phyloP scores from a whole-genome alignment of 345 rosid species.

The Toxicodendron radicans region DNA sequence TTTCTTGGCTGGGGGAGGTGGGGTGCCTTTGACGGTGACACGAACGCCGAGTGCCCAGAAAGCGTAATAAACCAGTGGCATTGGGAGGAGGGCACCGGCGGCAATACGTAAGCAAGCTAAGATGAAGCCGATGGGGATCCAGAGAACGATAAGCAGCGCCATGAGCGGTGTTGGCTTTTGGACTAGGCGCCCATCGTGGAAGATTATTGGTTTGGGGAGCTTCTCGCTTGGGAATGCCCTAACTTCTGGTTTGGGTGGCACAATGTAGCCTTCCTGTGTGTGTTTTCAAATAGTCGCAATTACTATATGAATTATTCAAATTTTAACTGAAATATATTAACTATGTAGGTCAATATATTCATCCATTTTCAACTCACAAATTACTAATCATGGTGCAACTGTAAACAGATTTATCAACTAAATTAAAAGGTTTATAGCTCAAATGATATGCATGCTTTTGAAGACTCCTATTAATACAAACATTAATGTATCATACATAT shows the following conservation, averaged over 20 bases:
- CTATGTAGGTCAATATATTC: too few species aligned
- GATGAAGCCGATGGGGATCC: constrained; percentile 75
- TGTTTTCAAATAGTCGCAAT: not conserved
- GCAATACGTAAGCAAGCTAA: constrained; percentile 56
- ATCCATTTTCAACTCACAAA: too few species aligned
- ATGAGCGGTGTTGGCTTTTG: constrained; percentile 64
- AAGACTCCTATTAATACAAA: too few species aligned
- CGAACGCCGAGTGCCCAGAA: constrained; percentile 66
- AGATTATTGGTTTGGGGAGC: constrained; percentile 62
- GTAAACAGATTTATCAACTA: too few species aligned
- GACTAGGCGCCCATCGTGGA: constrained; percentile 85
- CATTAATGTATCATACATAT: too few species aligned
- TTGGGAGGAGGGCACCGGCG: constrained; percentile 65
- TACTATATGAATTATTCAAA: too few species aligned
- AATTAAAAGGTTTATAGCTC: too few species aligned
- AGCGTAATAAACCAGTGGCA: constrained; percentile 57
- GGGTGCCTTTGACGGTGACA: constrained; percentile 60
- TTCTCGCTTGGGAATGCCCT: constrained; percentile 34
- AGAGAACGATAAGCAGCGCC: constrained; percentile 55
- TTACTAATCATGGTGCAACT: too few species aligned
- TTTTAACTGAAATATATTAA: too few species aligned
- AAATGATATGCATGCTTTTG: too few species aligned
- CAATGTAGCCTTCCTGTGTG: constrained; percentile 48
- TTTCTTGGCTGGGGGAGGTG: constrained; percentile 45
- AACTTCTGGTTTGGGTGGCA: constrained; percentile 32